Evolutionary conservation across 345 rosid species (phyloP), one percentile per base, ranked within the genome.

Genomic region (Gossypium anomalum): DNA sequence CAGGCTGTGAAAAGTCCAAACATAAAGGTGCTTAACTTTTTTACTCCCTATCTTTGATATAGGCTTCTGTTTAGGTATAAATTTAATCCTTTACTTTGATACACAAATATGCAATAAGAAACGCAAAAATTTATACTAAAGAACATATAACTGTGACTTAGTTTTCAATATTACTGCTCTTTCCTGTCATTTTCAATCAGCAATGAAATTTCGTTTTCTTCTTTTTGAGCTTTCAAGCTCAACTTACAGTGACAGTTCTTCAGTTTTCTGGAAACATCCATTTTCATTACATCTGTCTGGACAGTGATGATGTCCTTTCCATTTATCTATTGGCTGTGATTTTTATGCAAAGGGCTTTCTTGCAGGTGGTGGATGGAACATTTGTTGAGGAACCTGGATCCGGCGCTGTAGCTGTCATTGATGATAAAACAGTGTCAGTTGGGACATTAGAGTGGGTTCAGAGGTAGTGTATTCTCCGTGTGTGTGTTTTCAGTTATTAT

Each of bases 361-460:
- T 55, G 48, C 85, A 94, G 98, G 91, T 87, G 53, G 80, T 77
- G 51, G 95, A 88, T 79, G 98, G 97, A 65, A 92, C 97, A 71
- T 94, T 86, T 82, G 60, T 80, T 43, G 97, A 94, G 85, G 98
- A 92, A 81, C 97, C 98, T 76, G 98, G 98, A 41, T 94, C 94
- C 79, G 98, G 98, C 38, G 90, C 95, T 3, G 83, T 86, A 51
- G 98, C 97, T 64, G 78, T 82, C 8, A 78, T 94, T 62, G 90
- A 85, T 68, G 81, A 82, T 76, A 91, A 79, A 78, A 90, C 81
- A 78, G 96, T 94, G 67, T 82, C 93, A 64, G 94, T 94, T 81
- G 98, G 98, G 79, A 92, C 94, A 66, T 71, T 89, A 45, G 97
- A 94, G 45, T 94, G 98, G 98, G 85, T 94, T 78, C 83, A 68